These are phyloP conservation scores for Umbelopsis sp. DNA, from an alignment of 192 early-diverging fungal genomes.

Conservation along the genomic window DNA sequence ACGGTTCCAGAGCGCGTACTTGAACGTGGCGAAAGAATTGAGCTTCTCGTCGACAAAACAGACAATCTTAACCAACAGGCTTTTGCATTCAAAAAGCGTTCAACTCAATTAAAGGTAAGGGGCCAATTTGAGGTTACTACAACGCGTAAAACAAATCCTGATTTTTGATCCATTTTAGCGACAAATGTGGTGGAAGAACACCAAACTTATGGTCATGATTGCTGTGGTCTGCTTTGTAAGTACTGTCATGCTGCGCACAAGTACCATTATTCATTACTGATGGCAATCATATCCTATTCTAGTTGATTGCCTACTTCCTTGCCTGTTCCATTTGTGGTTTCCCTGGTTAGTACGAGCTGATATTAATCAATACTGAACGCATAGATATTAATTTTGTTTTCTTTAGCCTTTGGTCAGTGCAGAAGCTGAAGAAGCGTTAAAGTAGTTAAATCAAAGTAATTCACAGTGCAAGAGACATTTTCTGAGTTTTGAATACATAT, in stretches of 20 bases:
- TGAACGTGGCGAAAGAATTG: constrained; percentile 87
- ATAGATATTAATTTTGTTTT: not conserved
- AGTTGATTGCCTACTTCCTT: constrained; percentile 79
- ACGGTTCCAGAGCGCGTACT: constrained; percentile 71
- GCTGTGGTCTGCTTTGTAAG: constrained; percentile 59
- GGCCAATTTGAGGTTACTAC: not conserved
- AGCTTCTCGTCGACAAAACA: constrained; percentile 90
- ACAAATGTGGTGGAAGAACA: constrained; percentile 96
- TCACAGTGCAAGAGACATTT: not conserved
- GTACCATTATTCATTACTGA: not conserved
- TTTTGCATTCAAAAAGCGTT: constrained; percentile 88
- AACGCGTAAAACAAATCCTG: not conserved
- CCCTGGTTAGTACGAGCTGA: constrained; percentile 50
- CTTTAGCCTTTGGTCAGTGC: constrained; percentile 5
- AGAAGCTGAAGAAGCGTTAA: not conserved
- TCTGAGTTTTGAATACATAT: no score
- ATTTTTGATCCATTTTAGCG: constrained; percentile 41
- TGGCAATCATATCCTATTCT: constrained; percentile 4
- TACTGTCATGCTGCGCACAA: not conserved
- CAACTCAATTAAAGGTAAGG: constrained; percentile 74
- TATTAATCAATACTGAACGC: no score
- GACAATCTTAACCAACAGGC: constrained; percentile 85
- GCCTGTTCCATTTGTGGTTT: constrained; percentile 80
- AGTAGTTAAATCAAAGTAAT: not conserved
- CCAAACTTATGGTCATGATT: constrained; percentile 76